Conservation (phyloP, 2,329 filamentous ascomycete species). For the Neopestalotiopsis sp. region DNA sequence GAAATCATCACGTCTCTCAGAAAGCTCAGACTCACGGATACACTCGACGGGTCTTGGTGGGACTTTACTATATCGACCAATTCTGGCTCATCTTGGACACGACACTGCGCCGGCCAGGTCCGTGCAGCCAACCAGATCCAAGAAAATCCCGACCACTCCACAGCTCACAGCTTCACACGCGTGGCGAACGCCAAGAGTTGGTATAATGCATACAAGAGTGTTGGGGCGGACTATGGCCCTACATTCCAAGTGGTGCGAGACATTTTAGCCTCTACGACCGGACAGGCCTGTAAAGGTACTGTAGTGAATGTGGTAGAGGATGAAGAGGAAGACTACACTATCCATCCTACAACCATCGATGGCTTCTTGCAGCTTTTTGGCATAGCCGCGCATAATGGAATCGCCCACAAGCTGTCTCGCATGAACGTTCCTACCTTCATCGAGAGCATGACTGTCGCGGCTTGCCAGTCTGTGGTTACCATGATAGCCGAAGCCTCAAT, state of each 20-base stretch:
- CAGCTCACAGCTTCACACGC: neutral
- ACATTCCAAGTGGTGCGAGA: neutral
- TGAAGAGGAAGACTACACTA: neutral
- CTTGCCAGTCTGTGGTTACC: neutral
- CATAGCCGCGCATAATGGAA: neutral
- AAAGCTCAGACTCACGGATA: neutral
- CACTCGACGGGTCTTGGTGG: neutral
- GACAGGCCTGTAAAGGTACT: neutral
- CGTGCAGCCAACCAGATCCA: neutral
- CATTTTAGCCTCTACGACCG: neutral
- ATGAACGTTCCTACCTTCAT: conserved; percentile 1
- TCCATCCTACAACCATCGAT: conserved; percentile 3
- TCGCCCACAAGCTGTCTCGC: neutral
- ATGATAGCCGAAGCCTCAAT: neutral
- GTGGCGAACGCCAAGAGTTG: neutral
- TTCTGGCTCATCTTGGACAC: neutral
- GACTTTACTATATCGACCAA: neutral
- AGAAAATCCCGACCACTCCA: no score
- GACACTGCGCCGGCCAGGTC: neutral
- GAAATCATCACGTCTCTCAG: conserved; percentile 6
- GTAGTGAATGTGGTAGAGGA: neutral
- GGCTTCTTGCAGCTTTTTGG: neutral
- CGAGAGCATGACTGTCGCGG: neutral
- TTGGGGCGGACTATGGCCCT: neutral
- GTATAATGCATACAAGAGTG: neutral